Percentiles rank a stretch among this genome's conserved stretches.
phyloP scores from a whole-genome alignment of 495 filamentous ascomycete species.

The Aspergillus taichungensis region DNA sequence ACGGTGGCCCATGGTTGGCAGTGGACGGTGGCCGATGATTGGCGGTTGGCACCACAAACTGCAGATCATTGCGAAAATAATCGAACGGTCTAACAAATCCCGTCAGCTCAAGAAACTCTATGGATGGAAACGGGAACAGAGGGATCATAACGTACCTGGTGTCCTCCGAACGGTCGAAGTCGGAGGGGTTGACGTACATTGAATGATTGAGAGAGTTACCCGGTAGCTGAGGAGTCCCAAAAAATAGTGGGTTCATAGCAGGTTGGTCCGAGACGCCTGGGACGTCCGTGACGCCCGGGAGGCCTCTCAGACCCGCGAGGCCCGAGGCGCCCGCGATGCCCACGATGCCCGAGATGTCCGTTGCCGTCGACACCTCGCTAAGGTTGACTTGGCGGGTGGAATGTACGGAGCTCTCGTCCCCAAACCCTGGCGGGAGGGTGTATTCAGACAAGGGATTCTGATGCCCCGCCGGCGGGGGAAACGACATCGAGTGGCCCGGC shows the following conservation, averaged over 20 bases:
- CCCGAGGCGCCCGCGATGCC: no score
- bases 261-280: slow-evolving; percentile 18
- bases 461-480: slow-evolving; percentile 4
- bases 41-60: slow-evolving; percentile 10
- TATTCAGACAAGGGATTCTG: slow-evolving; percentile 20
- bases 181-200: slow-evolving; percentile 21
- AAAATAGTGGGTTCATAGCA: slow-evolving; percentile 36
- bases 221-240: slow-evolving; percentile 19
- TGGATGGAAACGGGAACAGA: neutral
- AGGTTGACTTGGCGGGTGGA: no score
- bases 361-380: no score
- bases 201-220: slow-evolving; percentile 19
- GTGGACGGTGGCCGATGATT: slow-evolving; percentile 2
- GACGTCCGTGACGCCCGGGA: neutral
- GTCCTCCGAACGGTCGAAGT: slow-evolving; percentile 17
- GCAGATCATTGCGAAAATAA: slow-evolving; percentile 25
- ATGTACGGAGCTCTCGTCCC: slow-evolving; percentile 19
- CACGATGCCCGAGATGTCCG: no score
- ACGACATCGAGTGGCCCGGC: slow-evolving; percentile 11
- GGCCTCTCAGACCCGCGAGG: no score
- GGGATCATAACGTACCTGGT: slow-evolving; percentile 17
- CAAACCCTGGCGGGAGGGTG: slow-evolving; percentile 16
- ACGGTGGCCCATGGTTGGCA: neutral
- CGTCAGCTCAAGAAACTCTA: neutral
- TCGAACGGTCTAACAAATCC: slow-evolving; percentile 15